Conservation (phyloP, 306 rosid species). For the Boehmeria nivea region DNA sequence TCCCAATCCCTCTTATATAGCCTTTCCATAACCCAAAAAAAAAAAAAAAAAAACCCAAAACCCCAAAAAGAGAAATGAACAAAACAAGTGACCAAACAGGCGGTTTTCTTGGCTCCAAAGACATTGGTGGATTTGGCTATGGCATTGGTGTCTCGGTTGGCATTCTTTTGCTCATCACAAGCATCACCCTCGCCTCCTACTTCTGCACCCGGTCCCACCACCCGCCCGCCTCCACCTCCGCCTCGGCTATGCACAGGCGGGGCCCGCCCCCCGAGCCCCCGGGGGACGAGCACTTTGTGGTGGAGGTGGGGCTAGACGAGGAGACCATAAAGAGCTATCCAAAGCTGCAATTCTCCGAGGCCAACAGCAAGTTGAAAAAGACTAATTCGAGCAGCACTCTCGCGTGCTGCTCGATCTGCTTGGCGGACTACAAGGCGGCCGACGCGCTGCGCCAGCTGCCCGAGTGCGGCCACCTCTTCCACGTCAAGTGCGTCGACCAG, state of each 20-base stretch:
- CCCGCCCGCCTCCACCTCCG: slow-evolving; percentile 22
- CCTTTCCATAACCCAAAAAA: not conserved
- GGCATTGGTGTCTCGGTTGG: slow-evolving; percentile 87
- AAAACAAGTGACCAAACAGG: slow-evolving; percentile 26
- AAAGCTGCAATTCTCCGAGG: slow-evolving; percentile 62
- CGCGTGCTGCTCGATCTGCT: slow-evolving; percentile 74
- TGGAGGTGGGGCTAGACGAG: slow-evolving; percentile 72
- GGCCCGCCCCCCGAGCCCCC: not conserved
- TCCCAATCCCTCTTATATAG: not conserved
- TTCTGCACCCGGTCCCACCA: slow-evolving; percentile 49
- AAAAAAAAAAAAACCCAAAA: not conserved
- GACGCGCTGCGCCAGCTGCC: slow-evolving; percentile 65
- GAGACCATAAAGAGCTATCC: slow-evolving; percentile 60
- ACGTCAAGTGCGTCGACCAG: slow-evolving; percentile 67
- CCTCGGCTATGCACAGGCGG: not conserved
- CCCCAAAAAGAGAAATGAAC: slow-evolving; percentile 32
- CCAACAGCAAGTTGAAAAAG: slow-evolving; percentile 34
- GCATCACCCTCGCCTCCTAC: slow-evolving; percentile 78
- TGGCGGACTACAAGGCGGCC: slow-evolving; percentile 58
- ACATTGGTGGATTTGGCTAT: slow-evolving; percentile 70
- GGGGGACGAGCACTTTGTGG: slow-evolving; percentile 21
- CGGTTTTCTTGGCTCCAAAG: slow-evolving; percentile 49
- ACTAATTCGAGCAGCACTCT: slow-evolving; percentile 30
- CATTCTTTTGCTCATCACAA: slow-evolving; percentile 72
- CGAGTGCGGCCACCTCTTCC: slow-evolving; percentile 78